Evolutionary conservation across 2,329 filamentous ascomycete genomes (phyloP).

Genomic region (Aotearoamyces nothofagi): DNA sequence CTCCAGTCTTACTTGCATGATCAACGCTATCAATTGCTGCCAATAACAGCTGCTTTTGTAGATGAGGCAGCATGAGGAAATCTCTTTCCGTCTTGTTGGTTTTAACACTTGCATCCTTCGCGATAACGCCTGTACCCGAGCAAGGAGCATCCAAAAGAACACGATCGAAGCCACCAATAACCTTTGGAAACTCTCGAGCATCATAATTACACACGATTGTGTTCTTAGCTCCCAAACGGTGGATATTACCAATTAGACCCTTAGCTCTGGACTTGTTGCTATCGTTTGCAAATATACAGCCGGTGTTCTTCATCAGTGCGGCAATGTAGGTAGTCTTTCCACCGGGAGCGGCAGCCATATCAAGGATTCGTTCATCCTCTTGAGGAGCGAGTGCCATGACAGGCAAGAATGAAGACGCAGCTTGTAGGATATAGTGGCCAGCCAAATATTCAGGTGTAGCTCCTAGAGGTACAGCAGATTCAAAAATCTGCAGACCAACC

Average conservation of each 20-base stretch:
- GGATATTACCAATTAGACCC: slow-evolving; percentile 95
- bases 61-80: slow-evolving; percentile 83
- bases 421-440: slow-evolving; percentile 95
- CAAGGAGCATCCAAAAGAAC: slow-evolving; percentile 91
- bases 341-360: slow-evolving; percentile 87
- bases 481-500: slow-evolving; percentile 92
- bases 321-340: slow-evolving; percentile 94
- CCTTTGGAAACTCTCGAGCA: slow-evolving; percentile 81
- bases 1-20: slow-evolving; percentile 80
- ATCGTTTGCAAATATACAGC: slow-evolving; percentile 92
- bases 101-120: slow-evolving; percentile 93
- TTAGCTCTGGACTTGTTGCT: slow-evolving; percentile 85
- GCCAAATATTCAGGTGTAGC: slow-evolving; percentile 95
- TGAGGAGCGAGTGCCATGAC: slow-evolving; percentile 96
- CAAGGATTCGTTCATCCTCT: slow-evolving; percentile 79
- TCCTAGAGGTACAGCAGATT: slow-evolving; percentile 65
- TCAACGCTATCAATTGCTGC: slow-evolving; percentile 92
- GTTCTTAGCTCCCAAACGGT: slow-evolving; percentile 86
- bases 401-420: slow-evolving; percentile 88
- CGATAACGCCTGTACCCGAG: slow-evolving; percentile 92
- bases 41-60: slow-evolving; percentile 87
- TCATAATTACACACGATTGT: slow-evolving; percentile 93
- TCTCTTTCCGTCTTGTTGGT: slow-evolving; percentile 96
- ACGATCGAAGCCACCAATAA: slow-evolving; percentile 91
- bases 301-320: slow-evolving; percentile 96